Base-by-base conservation (phyloP, 202 grass and related monocot species). In the Panicum hallii region DNA sequence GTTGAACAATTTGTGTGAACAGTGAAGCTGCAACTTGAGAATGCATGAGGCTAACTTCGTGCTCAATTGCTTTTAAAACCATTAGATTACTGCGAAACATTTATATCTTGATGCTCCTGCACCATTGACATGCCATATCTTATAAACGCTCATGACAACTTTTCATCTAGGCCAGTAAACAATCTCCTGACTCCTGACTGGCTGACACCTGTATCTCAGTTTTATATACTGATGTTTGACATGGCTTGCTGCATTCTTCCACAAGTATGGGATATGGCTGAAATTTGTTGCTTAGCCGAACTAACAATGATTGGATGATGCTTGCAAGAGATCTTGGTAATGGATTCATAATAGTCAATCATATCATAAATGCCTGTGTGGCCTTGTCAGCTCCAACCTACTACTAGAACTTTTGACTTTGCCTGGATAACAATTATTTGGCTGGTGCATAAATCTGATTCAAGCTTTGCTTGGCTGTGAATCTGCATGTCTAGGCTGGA, bases 91-190 rank as follows among this genome's bases (percentile, higher is more conserved):
- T 52, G 30, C 5, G 4, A n/a, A 55, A 9, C 74, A 9, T 67
- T 60, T 26, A 23, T 80, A 68, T 20, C n/a, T 68, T 49, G 17
- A 22, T 50, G 16, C 61, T 79, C 17, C 12, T 14, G 45, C 62
- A 66, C 77, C 64, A 52, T 79, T 79, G 50, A 19, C 52, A 52
- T 67, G 30, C 17, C 30, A 14, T 67, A 68, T 54, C 78, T 80
- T 42, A 50, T 26, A 38, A 54, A 67, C 34, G 63, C 14, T 80
- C 4, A 2, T 44, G 50, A 57, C 56, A 81, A 28, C 20, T 80
- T 77, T 16, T 34, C 47, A 69, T 80, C 20, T 55, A 68, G 11
- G 48, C 11, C 23, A 23, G 20, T 36, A 48, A 67, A 61, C 61
- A 40, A 12, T 66, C 3, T 32, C 60, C 28, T 79, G 58, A 64